Evolutionary conservation across 768 basidiomycete genomes (phyloP).

Genomic region (Pulveroboletus ravenelii): DNA sequence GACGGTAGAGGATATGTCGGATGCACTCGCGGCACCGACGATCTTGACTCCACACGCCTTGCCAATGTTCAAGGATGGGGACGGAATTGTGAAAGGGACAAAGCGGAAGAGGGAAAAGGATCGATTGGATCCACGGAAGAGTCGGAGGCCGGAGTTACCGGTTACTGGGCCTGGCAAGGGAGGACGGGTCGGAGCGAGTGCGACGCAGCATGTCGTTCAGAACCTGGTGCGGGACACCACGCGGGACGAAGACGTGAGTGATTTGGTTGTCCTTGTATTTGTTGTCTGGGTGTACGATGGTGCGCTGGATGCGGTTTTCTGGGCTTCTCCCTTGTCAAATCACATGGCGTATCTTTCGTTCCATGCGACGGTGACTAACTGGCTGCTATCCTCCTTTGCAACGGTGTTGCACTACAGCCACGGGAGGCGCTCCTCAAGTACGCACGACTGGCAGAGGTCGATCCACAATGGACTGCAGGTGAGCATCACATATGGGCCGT

Average conservation of each 20-base stretch:
- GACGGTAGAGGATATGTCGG: slow-evolving; percentile 84
- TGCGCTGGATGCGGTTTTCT: background rate
- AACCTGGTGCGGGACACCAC: slow-evolving; percentile 88
- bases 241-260: slow-evolving; percentile 91
- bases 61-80: slow-evolving; percentile 87
- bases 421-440: slow-evolving; percentile 96
- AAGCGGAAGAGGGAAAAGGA: slow-evolving; percentile 92
- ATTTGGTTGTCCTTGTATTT: slow-evolving; percentile 18
- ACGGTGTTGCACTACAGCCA: slow-evolving; percentile 72
- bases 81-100: slow-evolving; percentile 59
- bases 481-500: slow-evolving; percentile 31
- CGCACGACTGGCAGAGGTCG: slow-evolving; percentile 67
- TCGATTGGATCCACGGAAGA: slow-evolving; percentile 84
- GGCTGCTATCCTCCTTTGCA: slow-evolving; percentile 15
- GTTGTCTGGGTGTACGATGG: background rate
- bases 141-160: slow-evolving; percentile 86
- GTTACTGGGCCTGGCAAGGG: slow-evolving; percentile 91
- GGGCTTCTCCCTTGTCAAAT: slow-evolving; percentile 6
- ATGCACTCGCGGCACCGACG: slow-evolving; percentile 76
- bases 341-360: slow-evolving; percentile 15
- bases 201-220: slow-evolving; percentile 95
- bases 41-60: slow-evolving; percentile 91
- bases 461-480: slow-evolving; percentile 86
- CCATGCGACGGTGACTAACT: slow-evolving; percentile 22
- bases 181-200: slow-evolving; percentile 92